phyloP scores from a whole-genome alignment of 2,329 filamentous ascomycete species.

The Neopestalotiopsis clavispora region DNA sequence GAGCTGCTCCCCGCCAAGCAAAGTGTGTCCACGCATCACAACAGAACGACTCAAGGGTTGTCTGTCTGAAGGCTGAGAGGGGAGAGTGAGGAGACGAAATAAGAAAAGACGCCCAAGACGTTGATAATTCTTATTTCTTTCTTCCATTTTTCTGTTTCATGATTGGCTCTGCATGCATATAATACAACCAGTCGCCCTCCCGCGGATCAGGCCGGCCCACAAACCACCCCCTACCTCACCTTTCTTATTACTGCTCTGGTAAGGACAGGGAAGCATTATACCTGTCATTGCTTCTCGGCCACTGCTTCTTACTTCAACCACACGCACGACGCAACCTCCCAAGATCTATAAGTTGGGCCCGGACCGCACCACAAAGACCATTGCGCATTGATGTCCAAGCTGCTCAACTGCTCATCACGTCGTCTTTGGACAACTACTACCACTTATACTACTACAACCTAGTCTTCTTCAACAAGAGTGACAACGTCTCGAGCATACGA shows the following conservation, averaged over 20 bases:
- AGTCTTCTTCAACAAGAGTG: no score
- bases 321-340: neutral
- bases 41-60: neutral
- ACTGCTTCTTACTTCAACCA: constrained; percentile 4
- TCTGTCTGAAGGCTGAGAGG: neutral
- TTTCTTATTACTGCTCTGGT: constrained; percentile 25
- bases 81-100: neutral
- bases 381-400: neutral
- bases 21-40: neutral
- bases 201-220: constrained; percentile 27
- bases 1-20: neutral
- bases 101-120: neutral
- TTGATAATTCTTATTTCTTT: neutral
- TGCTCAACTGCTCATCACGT: neutral
- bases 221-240: constrained; percentile 19
- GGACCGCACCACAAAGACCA: neutral
- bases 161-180: constrained; percentile 25
- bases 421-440: no score
- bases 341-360: constrained; percentile 1
- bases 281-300: neutral
- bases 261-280: neutral
- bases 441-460: no score
- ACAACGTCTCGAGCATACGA: no score
- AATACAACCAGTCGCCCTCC: constrained; percentile 29
- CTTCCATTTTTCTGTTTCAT: neutral